Base-by-base conservation (phyloP, 140 eudicot genomes). In the Bidens hawaiensis region DNA sequence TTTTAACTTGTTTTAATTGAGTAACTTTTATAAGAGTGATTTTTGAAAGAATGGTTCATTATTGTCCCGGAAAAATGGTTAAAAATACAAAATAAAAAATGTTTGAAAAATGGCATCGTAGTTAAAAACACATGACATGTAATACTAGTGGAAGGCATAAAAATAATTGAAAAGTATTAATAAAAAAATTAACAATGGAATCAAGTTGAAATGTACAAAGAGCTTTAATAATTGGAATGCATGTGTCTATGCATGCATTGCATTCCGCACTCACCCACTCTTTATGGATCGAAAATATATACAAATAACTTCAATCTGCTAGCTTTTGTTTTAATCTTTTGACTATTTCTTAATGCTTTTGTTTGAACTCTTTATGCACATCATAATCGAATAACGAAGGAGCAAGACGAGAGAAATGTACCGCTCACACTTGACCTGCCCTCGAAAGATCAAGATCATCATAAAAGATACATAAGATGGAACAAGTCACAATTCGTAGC, bases 211-310 rank as follows among this genome's bases (percentile, higher is more conserved):
- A 17, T 55, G 48, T 55, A 64, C 62, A 25, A 47, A 73, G 67
- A 24, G 61, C 67, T 73, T 14, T 60, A 65, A 73, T 73, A 65
- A 73, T 73, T 64, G 67, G 47, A 55, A 64, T 27, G 67, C 72
- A 73, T 73, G 67, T 73, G 78, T 64, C 51, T 36, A 15, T 56
- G 67, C n/a, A n/a, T n/a, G n/a, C n/a, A n/a, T n/a, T n/a, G n/a
- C n/a, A n/a, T n/a, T n/a, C n/a, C n/a, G n/a, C n/a, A n/a, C n/a
- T n/a, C n/a, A n/a, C n/a, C n/a, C n/a, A n/a, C n/a, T n/a, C n/a
- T n/a, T n/a, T n/a, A n/a, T n/a, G n/a, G 66, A 30, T 43, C 43
- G 19, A 30, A 38, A 49, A 22, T 48, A 48, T 31, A 18, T 6
- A 46, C 49, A 22, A 46, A 33, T 57, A 16, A 31, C 15, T 58